Conservation (phyloP, 1,284 basidiomycete genomes). For the Ustilago esculenta region DNA sequence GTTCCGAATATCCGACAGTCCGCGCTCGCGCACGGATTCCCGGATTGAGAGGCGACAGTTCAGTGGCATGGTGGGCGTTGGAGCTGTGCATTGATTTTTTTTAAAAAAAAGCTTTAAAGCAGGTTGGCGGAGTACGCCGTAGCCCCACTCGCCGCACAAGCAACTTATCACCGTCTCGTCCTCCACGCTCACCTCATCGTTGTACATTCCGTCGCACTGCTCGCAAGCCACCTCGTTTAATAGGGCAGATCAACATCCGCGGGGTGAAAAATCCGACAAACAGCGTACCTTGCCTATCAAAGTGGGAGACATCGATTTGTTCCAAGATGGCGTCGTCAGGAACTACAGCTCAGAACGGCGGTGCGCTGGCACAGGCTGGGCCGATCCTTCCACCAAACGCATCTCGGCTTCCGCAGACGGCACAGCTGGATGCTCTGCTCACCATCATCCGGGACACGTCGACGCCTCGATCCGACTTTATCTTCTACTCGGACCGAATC, state of each 20-base stretch:
- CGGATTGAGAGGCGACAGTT: background rate
- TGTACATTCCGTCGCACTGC: no score
- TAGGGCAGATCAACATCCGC: no score
- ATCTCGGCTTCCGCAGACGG: constrained; percentile 82
- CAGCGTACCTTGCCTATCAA: no score
- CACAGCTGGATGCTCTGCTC: constrained; percentile 84
- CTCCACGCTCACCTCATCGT: no score
- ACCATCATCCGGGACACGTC: constrained; percentile 81
- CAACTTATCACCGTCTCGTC: no score
- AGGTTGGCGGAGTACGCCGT: no score
- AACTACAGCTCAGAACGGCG: constrained; percentile 17
- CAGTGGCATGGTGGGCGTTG: background rate
- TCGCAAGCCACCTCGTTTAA: no score
- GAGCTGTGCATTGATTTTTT: background rate
- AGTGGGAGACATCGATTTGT: no score
- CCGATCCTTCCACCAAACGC: constrained; percentile 76
- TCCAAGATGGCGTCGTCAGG: constrained; percentile 20
- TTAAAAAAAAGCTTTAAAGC: no score
- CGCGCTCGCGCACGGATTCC: constrained; percentile 26
- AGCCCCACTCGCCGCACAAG: no score
- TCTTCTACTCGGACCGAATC: constrained; percentile 86
- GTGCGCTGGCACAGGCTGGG: constrained; percentile 12
- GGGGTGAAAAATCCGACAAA: no score
- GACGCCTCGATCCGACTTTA: constrained; percentile 82
- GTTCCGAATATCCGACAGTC: constrained; percentile 25